phyloP scores from a whole-genome alignment of 2,329 filamentous ascomycete species.

The Ophiostoma himal-ulmi region DNA sequence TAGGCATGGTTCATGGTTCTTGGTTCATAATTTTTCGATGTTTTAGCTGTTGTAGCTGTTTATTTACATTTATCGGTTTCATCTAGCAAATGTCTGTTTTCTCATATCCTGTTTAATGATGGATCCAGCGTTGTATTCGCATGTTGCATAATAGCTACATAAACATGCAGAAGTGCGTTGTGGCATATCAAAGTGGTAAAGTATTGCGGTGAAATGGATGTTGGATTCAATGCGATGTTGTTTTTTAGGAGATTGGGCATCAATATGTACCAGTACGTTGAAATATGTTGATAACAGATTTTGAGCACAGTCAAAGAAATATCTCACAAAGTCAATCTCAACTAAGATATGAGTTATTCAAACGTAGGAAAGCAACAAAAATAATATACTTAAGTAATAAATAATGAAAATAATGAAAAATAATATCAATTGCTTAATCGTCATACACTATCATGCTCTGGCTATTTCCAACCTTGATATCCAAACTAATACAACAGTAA shows the following conservation, averaged over 20 bases:
- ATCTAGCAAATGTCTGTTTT: neutral
- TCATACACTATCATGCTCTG: neutral
- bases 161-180: neutral
- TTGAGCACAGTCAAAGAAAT: too few species aligned
- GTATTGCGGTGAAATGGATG: neutral
- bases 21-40: neutral
- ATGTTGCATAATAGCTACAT: neutral
- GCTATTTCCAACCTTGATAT: neutral
- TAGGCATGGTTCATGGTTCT: slow-evolving; percentile 7
- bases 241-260: too few species aligned
- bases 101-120: neutral
- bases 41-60: neutral
- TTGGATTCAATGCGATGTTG: neutral
- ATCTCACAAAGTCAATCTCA: too few species aligned
- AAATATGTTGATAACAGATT: too few species aligned
- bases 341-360: too few species aligned
- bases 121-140: neutral
- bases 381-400: neutral
- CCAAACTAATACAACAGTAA: neutral
- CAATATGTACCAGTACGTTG: neutral
- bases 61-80: neutral
- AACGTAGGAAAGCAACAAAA: neutral
- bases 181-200: neutral
- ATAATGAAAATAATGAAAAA: neutral
- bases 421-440: neutral